Evolutionary conservation across 345 rosid genomes (phyloP).

Genomic region (Mercurialis annua): DNA sequence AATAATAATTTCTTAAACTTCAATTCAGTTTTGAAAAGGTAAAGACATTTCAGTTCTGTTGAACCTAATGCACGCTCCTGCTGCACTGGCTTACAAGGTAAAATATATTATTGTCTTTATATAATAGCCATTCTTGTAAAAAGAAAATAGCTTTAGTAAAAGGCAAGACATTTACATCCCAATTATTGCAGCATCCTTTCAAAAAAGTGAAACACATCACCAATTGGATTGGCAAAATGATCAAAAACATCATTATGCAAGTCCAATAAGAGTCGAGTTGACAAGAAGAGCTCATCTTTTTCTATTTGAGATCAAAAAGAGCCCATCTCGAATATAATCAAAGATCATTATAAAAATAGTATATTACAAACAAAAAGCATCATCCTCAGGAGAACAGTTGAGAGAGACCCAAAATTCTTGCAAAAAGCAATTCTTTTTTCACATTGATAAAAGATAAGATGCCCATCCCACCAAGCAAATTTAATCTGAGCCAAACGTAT

Average conservation of each 20-base stretch:
- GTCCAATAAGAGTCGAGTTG: not conserved
- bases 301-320: not conserved
- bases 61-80: too few species aligned
- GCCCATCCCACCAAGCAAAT: not conserved
- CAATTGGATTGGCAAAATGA: constrained; percentile 14
- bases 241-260: constrained; percentile 25
- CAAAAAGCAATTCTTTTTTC: constrained; percentile 7
- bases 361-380: not conserved
- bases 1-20: too few species aligned
- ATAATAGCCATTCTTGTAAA: not conserved
- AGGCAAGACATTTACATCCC: constrained; percentile 1
- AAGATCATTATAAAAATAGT: too few species aligned
- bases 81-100: too few species aligned
- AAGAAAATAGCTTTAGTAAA: not conserved
- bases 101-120: not conserved
- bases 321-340: too few species aligned
- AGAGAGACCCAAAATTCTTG: constrained; percentile 6
- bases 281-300: constrained; percentile 13
- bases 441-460: constrained; percentile 1
- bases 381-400: not conserved
- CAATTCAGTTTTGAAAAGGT: too few species aligned
- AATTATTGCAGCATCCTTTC: constrained; percentile 19
- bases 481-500: too few species aligned
- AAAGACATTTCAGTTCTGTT: too few species aligned
- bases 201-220: not conserved